A percentile compares a stretch with the other conserved stretches of the same genome.
phyloP scores from a whole-genome alignment of 2,329 filamentous ascomycete genomes.

The Colletotrichum karsti region DNA sequence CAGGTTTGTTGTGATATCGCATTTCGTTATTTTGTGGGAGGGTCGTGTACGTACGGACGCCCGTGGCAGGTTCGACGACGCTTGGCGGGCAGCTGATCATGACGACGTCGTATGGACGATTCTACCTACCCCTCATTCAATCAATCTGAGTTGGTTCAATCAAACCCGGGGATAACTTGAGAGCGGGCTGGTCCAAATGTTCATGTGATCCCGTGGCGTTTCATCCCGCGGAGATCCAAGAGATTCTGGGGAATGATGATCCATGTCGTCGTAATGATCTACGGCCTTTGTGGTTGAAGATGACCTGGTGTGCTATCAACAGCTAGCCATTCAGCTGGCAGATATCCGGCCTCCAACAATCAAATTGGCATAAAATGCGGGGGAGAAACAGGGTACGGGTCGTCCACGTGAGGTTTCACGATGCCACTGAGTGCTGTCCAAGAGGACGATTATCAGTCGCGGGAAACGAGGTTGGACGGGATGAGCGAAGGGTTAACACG shows the following conservation, averaged over 20 bases:
- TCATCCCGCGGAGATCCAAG: conserved; percentile 15
- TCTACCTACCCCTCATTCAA: background rate
- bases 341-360: no score
- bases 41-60: background rate
- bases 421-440: background rate
- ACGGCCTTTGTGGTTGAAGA: no score
- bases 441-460: background rate
- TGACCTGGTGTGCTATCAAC: background rate
- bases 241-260: background rate
- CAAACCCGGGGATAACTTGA: background rate
- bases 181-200: background rate
- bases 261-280: background rate
- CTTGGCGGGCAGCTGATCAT: background rate
- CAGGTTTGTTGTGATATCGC: background rate
- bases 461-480: background rate
- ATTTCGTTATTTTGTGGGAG: background rate
- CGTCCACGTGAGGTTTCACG: background rate
- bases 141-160: background rate
- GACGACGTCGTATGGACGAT: background rate
- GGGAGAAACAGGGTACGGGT: background rate
- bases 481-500: background rate
- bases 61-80: background rate
- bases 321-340: background rate
- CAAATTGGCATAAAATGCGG: background rate
- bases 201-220: conserved; percentile 1